Evolutionary conservation across 768 basidiomycete species (phyloP).

Genomic region (Suillus spraguei): DNA sequence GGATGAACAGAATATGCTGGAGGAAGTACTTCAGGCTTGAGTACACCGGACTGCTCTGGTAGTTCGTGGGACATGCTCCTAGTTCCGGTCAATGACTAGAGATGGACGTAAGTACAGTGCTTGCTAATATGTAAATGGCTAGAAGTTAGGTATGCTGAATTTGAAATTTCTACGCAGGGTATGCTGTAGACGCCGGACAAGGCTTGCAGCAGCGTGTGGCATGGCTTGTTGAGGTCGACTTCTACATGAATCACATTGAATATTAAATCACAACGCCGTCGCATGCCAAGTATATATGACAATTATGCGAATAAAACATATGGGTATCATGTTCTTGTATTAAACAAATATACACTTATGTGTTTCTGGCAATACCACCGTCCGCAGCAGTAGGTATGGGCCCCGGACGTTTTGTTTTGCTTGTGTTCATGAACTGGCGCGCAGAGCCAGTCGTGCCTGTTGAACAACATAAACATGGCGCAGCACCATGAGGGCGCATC

Average conservation of each 20-base stretch:
- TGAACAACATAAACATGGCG: neutral
- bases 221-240: neutral
- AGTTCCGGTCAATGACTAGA: neutral
- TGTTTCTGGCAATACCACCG: neutral
- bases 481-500: neutral
- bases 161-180: neutral
- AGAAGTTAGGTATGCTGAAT: neutral
- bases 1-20: constrained; percentile 30
- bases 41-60: constrained; percentile 16
- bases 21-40: constrained; percentile 32
- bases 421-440: neutral
- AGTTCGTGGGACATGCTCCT: neutral
- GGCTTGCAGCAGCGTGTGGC: neutral
- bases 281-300: neutral
- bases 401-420: neutral
- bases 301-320: neutral
- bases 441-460: neutral
- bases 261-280: no score
- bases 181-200: neutral
- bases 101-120: neutral
- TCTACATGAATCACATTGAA: no score
- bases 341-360: neutral
- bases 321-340: neutral
- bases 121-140: constrained; percentile 4
- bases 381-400: neutral